These are phyloP conservation scores for Penicillium nucicola DNA, from an alignment of 495 filamentous ascomycete species.

Conservation along the genomic window DNA sequence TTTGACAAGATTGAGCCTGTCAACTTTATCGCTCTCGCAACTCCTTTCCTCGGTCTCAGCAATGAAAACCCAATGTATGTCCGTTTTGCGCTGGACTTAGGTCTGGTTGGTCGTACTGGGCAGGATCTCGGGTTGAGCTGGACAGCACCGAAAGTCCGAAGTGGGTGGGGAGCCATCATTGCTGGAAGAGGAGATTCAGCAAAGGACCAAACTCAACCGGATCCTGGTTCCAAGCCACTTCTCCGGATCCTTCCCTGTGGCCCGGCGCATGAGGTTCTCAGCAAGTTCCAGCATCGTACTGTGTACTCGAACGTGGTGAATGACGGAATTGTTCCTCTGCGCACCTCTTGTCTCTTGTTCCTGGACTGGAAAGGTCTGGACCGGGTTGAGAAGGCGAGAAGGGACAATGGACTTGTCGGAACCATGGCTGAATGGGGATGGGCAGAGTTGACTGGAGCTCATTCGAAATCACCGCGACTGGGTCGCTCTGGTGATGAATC, in stretches of 20 bases:
- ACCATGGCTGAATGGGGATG: slow-evolving; percentile 92
- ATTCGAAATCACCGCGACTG: slow-evolving; percentile 51
- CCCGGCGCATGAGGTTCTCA: slow-evolving; percentile 82
- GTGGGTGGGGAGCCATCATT: slow-evolving; percentile 84
- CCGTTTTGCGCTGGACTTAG: slow-evolving; percentile 94
- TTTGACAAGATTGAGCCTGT: slow-evolving; percentile 84
- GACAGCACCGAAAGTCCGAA: slow-evolving; percentile 81
- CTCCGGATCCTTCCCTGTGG: slow-evolving; percentile 89
- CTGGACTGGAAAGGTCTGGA: slow-evolving; percentile 94
- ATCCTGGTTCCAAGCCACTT: slow-evolving; percentile 82
- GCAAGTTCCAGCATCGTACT: slow-evolving; percentile 86
- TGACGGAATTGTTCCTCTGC: slow-evolving; percentile 92
- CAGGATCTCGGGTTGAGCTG: slow-evolving; percentile 94
- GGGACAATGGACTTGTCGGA: slow-evolving; percentile 87
- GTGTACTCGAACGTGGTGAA: slow-evolving; percentile 98
- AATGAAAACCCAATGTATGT: slow-evolving; percentile 98
- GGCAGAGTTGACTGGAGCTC: slow-evolving; percentile 87
- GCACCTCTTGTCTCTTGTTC: slow-evolving; percentile 95
- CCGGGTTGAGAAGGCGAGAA: slow-evolving; percentile 87
- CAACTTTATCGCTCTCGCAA: slow-evolving; percentile 90
- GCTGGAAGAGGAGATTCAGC: slow-evolving; percentile 68
- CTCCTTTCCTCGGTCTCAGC: slow-evolving; percentile 88
- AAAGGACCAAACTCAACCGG: slow-evolving; percentile 60
- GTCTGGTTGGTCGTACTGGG: slow-evolving; percentile 89
- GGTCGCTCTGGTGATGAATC: slow-evolving; percentile 23